These are phyloP conservation scores for Melaleuca quinquenervia DNA, from an alignment of 345 rosid species.

Conservation along the genomic window DNA sequence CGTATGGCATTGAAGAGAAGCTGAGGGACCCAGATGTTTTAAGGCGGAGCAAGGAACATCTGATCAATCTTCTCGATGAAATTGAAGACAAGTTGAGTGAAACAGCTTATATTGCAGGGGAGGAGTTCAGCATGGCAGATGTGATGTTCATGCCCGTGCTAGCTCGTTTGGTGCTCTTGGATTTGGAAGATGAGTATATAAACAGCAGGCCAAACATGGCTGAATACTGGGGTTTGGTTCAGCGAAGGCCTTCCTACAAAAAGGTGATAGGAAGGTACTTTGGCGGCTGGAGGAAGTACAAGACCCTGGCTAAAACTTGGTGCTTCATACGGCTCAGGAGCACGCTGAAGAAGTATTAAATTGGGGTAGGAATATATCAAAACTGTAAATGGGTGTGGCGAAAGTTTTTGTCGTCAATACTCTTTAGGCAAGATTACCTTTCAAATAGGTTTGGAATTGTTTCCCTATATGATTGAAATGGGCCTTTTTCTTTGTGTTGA, in stretches of 20 bases:
- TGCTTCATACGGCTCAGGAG: slow-evolving; percentile 46
- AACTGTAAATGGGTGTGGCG: neutral
- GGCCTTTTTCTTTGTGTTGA: neutral
- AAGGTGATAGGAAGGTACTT: slow-evolving; percentile 65
- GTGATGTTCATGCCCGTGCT: slow-evolving; percentile 63
- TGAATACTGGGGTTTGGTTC: slow-evolving; percentile 58
- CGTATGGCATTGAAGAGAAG: slow-evolving; percentile 61
- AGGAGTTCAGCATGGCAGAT: slow-evolving; percentile 85
- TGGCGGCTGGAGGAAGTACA: slow-evolving; percentile 21
- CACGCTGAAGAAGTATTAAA: slow-evolving; percentile 46
- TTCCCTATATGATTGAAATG: neutral
- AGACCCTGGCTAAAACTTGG: slow-evolving; percentile 63
- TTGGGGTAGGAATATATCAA: neutral
- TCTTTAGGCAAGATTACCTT: neutral
- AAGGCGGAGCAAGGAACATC: slow-evolving; percentile 47
- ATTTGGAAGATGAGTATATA: slow-evolving; percentile 61
- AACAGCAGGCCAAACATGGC: slow-evolving; percentile 52
- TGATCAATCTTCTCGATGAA: slow-evolving; percentile 52
- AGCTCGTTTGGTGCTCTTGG: slow-evolving; percentile 52
- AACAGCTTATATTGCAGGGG: slow-evolving; percentile 47
- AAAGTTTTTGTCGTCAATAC: neutral
- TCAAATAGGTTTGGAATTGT: neutral
- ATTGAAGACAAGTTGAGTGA: slow-evolving; percentile 45
- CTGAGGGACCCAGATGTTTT: slow-evolving; percentile 35
- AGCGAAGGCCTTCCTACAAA: slow-evolving; percentile 60